Evolutionary conservation across 78 protist genomes (phyloP).

Genomic region (Mantamonas sphyraenae): DNA sequence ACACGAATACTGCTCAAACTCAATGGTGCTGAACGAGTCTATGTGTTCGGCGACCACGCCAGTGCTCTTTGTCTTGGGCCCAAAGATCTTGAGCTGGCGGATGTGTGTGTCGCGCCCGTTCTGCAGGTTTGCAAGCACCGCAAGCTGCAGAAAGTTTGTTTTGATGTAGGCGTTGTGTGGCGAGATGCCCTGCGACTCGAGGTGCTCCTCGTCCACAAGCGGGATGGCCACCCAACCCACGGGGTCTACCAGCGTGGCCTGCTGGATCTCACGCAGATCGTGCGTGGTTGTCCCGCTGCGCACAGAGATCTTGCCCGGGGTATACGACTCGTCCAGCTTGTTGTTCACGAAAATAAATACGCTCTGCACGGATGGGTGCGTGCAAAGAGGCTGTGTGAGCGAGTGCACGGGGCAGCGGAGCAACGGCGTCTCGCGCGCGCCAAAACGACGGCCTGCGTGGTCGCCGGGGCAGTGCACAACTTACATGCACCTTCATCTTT

Average conservation of each 20-base stretch:
- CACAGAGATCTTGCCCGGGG: conserved; percentile 48
- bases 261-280: conserved; percentile 47
- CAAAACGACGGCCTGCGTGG: not conserved
- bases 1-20: not conserved
- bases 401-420: too few relatives aligned
- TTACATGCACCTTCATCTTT: conserved; percentile 8
- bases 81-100: conserved; percentile 50
- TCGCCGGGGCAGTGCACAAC: not conserved
- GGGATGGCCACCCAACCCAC: conserved; percentile 34
- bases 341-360: conserved; percentile 31
- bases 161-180: not conserved
- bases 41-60: not conserved
- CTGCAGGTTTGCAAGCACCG: conserved; percentile 50
- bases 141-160: conserved; percentile 33
- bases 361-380: not conserved
- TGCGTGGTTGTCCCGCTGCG: conserved; percentile 27
- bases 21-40: not conserved
- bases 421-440: too few relatives aligned
- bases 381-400: not conserved
- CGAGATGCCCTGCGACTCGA: not conserved
- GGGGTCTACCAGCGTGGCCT: conserved; percentile 36
- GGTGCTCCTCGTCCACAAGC: not conserved
- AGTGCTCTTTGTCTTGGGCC: conserved; percentile 11
- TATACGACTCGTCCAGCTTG: conserved; percentile 62
- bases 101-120: conserved; percentile 76